Evolutionary conservation across 2,329 filamentous ascomycete genomes (phyloP).

Genomic region (Colletotrichum higginsianum): DNA sequence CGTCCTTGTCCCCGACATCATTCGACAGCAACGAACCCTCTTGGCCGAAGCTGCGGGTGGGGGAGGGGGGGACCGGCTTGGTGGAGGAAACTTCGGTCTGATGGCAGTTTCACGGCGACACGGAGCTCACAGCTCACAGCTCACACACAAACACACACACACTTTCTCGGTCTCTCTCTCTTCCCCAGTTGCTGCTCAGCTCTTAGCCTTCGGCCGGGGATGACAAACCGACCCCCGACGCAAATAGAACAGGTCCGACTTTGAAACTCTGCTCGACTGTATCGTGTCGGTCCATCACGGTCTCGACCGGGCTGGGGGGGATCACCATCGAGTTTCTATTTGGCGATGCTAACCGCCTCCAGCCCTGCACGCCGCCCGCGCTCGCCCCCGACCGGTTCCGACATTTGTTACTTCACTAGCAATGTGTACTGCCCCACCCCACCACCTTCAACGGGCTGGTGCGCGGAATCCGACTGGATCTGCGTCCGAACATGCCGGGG

Average conservation of each 20-base stretch:
- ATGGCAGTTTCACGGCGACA: conserved; percentile 43
- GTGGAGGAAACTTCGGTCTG: conserved; percentile 32
- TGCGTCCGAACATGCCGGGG: background rate
- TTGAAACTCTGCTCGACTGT: conserved; percentile 15
- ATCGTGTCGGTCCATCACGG: background rate
- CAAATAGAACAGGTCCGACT: conserved; percentile 2
- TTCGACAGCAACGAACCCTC: conserved; percentile 41
- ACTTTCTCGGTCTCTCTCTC: background rate
- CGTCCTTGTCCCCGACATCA: conserved; percentile 42
- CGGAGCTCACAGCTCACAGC: conserved; percentile 11
- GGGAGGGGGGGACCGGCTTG: background rate
- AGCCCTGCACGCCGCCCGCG: background rate
- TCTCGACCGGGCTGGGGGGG: background rate
- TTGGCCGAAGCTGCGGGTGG: conserved; percentile 38
- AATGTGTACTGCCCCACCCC: background rate
- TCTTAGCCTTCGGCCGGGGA: background rate
- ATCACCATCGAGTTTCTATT: background rate
- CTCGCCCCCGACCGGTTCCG: background rate
- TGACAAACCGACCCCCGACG: background rate
- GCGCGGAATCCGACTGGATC: background rate
- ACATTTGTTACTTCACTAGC: background rate
- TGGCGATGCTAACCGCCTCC: conserved; percentile 2
- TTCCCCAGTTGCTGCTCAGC: conserved; percentile 6
- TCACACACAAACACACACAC: too few relatives aligned
- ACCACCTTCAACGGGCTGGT: background rate